Base-by-base conservation (phyloP, 2,329 filamentous ascomycete species). In the Colletotrichum coccodes region DNA sequence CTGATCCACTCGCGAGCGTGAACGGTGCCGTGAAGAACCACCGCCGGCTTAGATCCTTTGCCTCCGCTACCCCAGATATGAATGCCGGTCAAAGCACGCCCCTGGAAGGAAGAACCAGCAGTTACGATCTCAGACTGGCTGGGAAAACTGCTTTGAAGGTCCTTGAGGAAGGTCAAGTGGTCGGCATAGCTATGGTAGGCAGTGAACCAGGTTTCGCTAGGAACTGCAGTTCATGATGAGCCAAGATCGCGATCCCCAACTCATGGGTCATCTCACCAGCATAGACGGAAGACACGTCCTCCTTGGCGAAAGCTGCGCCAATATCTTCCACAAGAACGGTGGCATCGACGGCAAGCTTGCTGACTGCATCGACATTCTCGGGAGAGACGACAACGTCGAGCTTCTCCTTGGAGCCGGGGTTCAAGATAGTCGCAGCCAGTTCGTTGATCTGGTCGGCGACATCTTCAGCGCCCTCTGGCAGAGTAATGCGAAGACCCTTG, bases 1-100 rank as follows among this genome's bases (percentile, higher is more conserved):
- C 82, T 81, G 54, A 88, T 87, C 86, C 86, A 88, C 76, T 88
- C 85, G 38, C 86, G 79, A 9, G 85, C 84, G 73, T 89, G 86
- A 1, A 86, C 83, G 50, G 83, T 87, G 23, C 83, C 82, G 67
- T 88, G 86, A 70, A 83, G 83, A 23, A 87, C 77, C 50, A 89
- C 76, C 21, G 85, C 87, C 1, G 86, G 86, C 70, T 85, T 86
- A 26, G 72, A 76, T 32, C 84, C 82, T 57, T 79, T 80, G 1
- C 81, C 81, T 2, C 74, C 74, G 54, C 73, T 79, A 3, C 87
- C 87, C 77, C 81, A 89, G 68, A 90, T 79, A 70, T 89, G 87
- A 42, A 90, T 79, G 1, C 90, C 93, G 9, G 87, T 86, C 61
- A 95, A 93, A 65, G 77, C 70, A 40, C 84, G 80, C 2, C 83